Evolutionary conservation across 768 basidiomycete genomes (phyloP), one percentile per base, ranked within the genome.

Genomic region (Lentinula boryana): DNA sequence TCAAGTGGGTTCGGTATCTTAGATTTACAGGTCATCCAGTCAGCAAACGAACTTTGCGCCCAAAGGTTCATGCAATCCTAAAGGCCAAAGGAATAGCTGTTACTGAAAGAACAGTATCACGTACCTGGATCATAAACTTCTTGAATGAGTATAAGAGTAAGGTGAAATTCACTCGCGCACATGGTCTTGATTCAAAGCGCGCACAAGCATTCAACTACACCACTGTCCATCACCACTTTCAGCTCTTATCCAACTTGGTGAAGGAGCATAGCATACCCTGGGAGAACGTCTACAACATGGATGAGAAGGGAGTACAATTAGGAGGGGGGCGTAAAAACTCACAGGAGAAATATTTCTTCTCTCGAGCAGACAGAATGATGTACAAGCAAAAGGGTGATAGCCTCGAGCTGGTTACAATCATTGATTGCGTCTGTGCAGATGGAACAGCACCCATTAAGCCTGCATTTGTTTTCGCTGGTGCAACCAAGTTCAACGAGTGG

Each of bases 361-460:
- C 67, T 18, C 65, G 68, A 2, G 61, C 64, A 10, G 56, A 68
- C n/a, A 60, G 63, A 2, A 46, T 46, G 2, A 60, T 63, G 5
- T 71, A 73, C 57, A 60, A 64, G 18, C 53, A 69, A 8, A 60
- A 63, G 13, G 69, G 66, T 63, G 74, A 65, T n/a, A 73, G 76
- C 48, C 70, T 76, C 1, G 72, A 80, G 62, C 71, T 79, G 2
- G 71, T 80, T 32, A 80, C 76, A 0, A 66, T 80, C 36, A 67
- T 80, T 35, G 75, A 78, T 61, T 71, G 70, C 67, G 66, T 76
- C 5, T 73, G 65, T 21, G 71, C 75, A 1, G 75, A 75, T 67
- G 78, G 77, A 0, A 65, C 54, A 4, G 58, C 56, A 5, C 23
- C 23, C 8, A 40, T 76, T 6, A 32, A 44, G 10, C 75, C 74